Percentiles rank a stretch among this genome's conserved stretches.
Evolutionary conservation across 2,329 filamentous ascomycete genomes (phyloP).

Genomic region (Rhexocercosporidium sp.): DNA sequence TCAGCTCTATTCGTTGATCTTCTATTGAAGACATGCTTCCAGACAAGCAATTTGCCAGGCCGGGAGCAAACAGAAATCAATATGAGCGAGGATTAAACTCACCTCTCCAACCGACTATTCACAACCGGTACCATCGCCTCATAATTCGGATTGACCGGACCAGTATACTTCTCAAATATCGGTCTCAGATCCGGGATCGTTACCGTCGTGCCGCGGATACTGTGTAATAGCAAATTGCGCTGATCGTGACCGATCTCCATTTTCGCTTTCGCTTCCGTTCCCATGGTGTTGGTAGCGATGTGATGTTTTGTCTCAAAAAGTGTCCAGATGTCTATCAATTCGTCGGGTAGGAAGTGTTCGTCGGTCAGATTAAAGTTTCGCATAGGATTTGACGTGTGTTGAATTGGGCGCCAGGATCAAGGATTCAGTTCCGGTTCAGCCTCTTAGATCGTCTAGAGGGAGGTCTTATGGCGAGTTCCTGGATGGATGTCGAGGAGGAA

Average conservation of each 20-base stretch:
- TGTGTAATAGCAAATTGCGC: slow-evolving; percentile 13
- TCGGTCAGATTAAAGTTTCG: too few species aligned
- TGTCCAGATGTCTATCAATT: too few species aligned
- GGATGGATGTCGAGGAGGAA: too few species aligned
- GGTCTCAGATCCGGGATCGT: slow-evolving; percentile 21
- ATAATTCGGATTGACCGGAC: slow-evolving; percentile 17
- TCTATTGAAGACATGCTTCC: not conserved
- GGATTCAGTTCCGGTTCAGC: not conserved
- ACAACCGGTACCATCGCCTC: slow-evolving; percentile 12
- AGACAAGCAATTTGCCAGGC: not conserved
- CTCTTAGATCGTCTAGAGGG: too few species aligned
- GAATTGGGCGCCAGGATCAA: not conserved
- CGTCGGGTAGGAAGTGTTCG: too few species aligned
- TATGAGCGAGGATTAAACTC: too few species aligned
- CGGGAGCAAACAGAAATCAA: not conserved
- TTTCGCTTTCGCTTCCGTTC: slow-evolving; percentile 3
- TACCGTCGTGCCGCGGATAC: slow-evolving; percentile 19
- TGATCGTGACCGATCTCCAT: not conserved
- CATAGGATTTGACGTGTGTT: too few species aligned
- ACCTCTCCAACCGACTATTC: slow-evolving; percentile 19
- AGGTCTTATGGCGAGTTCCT: too few species aligned
- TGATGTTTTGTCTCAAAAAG: not conserved
- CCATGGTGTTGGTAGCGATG: slow-evolving; percentile 5
- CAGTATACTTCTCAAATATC: slow-evolving; percentile 15
- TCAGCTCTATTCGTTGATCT: not conserved